phyloP scores from a whole-genome alignment of 2,329 filamentous ascomycete species.

The Paracorniculantispora psalliotae region DNA sequence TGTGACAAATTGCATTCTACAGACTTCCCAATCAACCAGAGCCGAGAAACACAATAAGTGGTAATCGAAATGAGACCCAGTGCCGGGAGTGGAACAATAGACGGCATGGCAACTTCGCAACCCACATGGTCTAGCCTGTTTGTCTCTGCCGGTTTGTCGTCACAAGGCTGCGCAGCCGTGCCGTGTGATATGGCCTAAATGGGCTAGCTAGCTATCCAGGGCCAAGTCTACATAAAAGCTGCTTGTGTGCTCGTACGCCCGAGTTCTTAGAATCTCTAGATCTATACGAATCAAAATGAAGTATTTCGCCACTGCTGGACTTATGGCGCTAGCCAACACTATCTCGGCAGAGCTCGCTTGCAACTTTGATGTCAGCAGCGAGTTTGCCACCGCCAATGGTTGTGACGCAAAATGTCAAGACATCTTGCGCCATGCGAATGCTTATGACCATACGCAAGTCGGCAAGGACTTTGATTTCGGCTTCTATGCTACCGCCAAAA shows the following conservation, averaged over 20 bases:
- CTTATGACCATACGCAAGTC: not conserved
- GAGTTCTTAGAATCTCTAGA: not conserved
- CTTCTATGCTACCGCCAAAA: slow-evolving; percentile 1
- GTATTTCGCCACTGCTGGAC: too few relatives aligned
- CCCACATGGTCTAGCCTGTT: too few relatives aligned
- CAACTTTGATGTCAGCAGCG: not conserved
- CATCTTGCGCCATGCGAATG: not conserved
- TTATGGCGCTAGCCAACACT: not conserved
- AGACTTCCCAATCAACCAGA: too few relatives aligned
- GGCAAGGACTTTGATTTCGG: slow-evolving; percentile 1
- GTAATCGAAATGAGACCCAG: too few relatives aligned
- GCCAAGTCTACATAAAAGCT: not conserved
- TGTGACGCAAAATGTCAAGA: not conserved
- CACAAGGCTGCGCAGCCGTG: too few relatives aligned
- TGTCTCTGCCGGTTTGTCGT: too few relatives aligned
- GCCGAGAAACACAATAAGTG: too few relatives aligned
- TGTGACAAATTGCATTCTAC: too few relatives aligned
- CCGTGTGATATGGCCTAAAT: too few relatives aligned
- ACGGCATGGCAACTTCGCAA: too few relatives aligned
- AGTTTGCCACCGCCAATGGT: not conserved
- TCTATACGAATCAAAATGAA: not conserved
- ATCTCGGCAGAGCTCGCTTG: not conserved
- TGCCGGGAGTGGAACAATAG: too few relatives aligned
- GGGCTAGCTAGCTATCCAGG: not conserved
- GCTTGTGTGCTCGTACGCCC: not conserved